Base-by-base conservation (phyloP, 306 rosid genomes). In the Medicago arabica region DNA sequence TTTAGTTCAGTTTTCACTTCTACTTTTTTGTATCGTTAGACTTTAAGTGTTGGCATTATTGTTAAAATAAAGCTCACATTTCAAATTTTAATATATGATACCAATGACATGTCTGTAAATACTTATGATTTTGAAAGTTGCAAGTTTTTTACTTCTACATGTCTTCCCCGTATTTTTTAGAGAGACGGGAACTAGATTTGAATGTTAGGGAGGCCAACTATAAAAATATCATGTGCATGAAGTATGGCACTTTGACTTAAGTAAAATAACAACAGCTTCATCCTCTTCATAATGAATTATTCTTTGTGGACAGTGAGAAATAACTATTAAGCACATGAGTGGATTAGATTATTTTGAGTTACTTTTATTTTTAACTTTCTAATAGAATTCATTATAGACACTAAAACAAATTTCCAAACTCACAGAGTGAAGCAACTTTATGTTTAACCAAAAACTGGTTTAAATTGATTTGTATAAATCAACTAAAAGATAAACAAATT, bases 71-170 rank as follows among this genome's bases (percentile, higher is more conserved):
- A 71, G 5, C 39, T 72, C 15, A 23, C 44, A 5, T 28, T 67
- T n/a, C 11, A 13, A n/a, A 1, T 74, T 58, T 60, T 40, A 68
- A 67, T 75, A 34, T 23, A 55, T 31, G 6, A 59, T 34, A 23
- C 23, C 12, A 16, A 16, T 61, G 17, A 68, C 40, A 67, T 8
- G 44, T 31, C 8, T 4, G 66, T 54, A 51, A 10, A 67, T 18
- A 21, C 74, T 3, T 74, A 50, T 74, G 38, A 25, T 46, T 46
- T 67, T 11, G 18, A 41, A 58, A 46, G 69, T 67, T 67, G 66
- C 6, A 16, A 66, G 39, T 58, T 28, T 31, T 72, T 31, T 40
- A 55, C 64, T 75, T 59, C 67, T 9, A 38, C 44, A 16, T 59
- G 46, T 58, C 49, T 58, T 38, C 39, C 23, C n/a, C 60, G 12